These are phyloP conservation scores for Globisporangium echinulatum DNA, from an alignment of 352 stramenopile species.

Conservation along the genomic window DNA sequence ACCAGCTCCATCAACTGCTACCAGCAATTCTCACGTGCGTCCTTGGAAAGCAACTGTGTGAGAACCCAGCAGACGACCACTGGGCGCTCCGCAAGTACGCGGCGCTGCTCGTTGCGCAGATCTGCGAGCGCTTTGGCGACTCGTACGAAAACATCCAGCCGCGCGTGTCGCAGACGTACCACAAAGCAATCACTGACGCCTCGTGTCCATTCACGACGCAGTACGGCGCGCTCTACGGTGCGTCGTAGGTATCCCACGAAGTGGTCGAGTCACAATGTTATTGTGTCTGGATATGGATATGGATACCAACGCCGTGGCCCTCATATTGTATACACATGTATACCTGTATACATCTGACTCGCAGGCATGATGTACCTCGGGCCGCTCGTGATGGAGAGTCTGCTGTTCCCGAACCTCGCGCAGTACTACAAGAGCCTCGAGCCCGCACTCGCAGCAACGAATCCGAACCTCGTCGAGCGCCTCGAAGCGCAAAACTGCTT, in stretches of 20 bases:
- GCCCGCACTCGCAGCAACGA: slow-evolving; percentile 62
- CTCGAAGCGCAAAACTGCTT: slow-evolving; percentile 83
- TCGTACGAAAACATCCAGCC: slow-evolving; percentile 91
- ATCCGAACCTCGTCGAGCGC: slow-evolving; percentile 72
- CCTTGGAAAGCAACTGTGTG: slow-evolving; percentile 86
- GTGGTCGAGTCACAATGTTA: neutral
- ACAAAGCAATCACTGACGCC: slow-evolving; percentile 78
- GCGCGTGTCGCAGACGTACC: slow-evolving; percentile 88
- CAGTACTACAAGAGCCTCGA: slow-evolving; percentile 86
- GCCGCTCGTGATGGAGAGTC: slow-evolving; percentile 88
- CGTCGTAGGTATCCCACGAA: neutral
- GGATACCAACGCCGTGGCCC: too few species aligned
- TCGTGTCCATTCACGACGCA: slow-evolving; percentile 81
- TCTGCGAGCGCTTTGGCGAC: slow-evolving; percentile 81
- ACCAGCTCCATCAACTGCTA: slow-evolving; percentile 90
- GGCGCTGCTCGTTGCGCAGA: slow-evolving; percentile 72
- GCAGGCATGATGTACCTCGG: slow-evolving; percentile 86
- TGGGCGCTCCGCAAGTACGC: slow-evolving; percentile 88
- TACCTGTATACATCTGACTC: too few species aligned
- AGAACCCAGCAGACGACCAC: slow-evolving; percentile 82
- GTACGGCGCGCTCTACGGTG: slow-evolving; percentile 90
- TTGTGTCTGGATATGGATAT: neutral
- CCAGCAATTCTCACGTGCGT: slow-evolving; percentile 91
- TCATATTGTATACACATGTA: too few species aligned
- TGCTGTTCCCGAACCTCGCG: slow-evolving; percentile 87